phyloP scores from a whole-genome alignment of 805 yeast genomes.

The Candida yuanshanica region DNA sequence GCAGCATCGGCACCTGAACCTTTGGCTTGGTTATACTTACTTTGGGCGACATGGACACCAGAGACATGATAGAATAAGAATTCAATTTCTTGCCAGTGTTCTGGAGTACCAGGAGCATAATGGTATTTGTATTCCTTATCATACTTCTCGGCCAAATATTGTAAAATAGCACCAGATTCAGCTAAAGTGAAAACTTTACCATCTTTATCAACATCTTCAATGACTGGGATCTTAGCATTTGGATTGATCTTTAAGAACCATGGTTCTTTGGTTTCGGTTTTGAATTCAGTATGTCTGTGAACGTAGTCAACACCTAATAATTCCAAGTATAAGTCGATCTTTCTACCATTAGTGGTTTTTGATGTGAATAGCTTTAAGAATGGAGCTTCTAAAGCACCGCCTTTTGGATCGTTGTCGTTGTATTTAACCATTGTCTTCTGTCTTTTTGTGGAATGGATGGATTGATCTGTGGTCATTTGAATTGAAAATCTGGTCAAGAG shows the following conservation, averaged over 20 bases:
- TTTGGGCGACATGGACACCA: constrained; percentile 54
- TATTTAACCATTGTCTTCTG: constrained; percentile 3
- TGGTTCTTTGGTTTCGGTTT: constrained; percentile 44
- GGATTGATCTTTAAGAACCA: constrained; percentile 55
- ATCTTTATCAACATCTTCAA: constrained; percentile 30
- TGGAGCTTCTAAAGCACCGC: constrained; percentile 27
- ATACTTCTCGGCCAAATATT: constrained; percentile 51
- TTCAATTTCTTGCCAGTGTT: constrained; percentile 47
- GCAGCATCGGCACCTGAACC: constrained; percentile 30
- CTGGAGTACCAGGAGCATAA: constrained; percentile 29
- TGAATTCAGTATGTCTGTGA: constrained; percentile 31
- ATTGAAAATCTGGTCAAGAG: not conserved
- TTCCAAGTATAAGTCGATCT: constrained; percentile 32
- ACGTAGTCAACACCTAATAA: constrained; percentile 28
- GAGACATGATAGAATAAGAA: constrained; percentile 53
- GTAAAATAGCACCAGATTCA: constrained; percentile 59
- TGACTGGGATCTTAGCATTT: constrained; percentile 56
- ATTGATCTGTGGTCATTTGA: not conserved
- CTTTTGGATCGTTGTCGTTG: constrained; percentile 7
- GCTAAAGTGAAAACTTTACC: constrained; percentile 40
- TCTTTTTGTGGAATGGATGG: not conserved
- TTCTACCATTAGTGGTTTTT: constrained; percentile 36
- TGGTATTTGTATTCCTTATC: constrained; percentile 43
- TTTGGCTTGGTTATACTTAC: constrained; percentile 38
- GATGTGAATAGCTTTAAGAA: constrained; percentile 36